Percentiles rank a stretch among this genome's conserved stretches.
phyloP scores from a whole-genome alignment of 2,329 filamentous ascomycete genomes.

The Zasmidium citrigriseum region DNA sequence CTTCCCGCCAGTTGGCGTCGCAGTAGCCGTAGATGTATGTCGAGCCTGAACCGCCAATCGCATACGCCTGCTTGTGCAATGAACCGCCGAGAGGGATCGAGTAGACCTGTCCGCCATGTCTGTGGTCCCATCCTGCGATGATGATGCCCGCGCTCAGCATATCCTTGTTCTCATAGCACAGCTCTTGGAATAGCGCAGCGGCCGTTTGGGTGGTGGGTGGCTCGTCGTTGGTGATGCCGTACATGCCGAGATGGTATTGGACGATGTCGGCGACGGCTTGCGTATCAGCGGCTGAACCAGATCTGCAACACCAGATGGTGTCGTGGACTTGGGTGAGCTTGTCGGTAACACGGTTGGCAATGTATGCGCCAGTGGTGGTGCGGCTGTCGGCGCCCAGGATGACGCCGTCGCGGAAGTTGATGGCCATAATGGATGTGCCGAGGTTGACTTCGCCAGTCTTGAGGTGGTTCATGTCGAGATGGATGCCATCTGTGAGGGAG shows the following conservation, averaged over 20 bases:
- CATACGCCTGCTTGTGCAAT: slow-evolving; percentile 93
- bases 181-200: slow-evolving; percentile 93
- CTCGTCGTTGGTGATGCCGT: slow-evolving; percentile 86
- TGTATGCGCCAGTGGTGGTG: slow-evolving; percentile 97
- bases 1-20: slow-evolving; percentile 92
- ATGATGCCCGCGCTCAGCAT: slow-evolving; percentile 90
- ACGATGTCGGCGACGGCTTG: slow-evolving; percentile 98
- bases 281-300: slow-evolving; percentile 94
- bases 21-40: slow-evolving; percentile 99
- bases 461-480: slow-evolving; percentile 96
- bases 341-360: slow-evolving; percentile 98
- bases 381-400: slow-evolving; percentile 97
- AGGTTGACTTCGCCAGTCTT: slow-evolving; percentile 99
- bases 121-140: slow-evolving; percentile 95
- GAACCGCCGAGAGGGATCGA: slow-evolving; percentile 95
- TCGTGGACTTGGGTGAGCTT: slow-evolving; percentile 98
- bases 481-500: slow-evolving; percentile 80
- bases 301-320: slow-evolving; percentile 99
- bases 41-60: slow-evolving; percentile 94
- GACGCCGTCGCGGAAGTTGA: slow-evolving; percentile 97
- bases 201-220: slow-evolving; percentile 92
- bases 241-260: slow-evolving; percentile 92
- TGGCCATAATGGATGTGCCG: slow-evolving; percentile 98
- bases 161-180: slow-evolving; percentile 98
- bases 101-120: slow-evolving; percentile 95